Percentiles rank a stretch among this genome's conserved stretches.
These are phyloP conservation scores for Brassica incana DNA, from an alignment of 345 rosid species.

Conservation along the genomic window DNA sequence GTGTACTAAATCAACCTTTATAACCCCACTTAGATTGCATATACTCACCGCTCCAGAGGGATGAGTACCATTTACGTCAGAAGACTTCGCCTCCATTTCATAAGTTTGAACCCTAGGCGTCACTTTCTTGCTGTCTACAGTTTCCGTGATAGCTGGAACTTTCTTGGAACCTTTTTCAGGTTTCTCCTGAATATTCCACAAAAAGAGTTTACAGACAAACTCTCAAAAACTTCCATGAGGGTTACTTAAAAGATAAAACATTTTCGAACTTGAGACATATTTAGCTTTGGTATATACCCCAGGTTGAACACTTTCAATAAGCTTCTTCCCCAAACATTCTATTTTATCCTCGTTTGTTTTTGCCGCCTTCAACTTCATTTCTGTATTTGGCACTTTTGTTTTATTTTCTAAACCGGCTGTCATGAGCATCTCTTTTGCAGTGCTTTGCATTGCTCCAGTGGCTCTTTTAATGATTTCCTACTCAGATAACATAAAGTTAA, in stretches of 20 bases:
- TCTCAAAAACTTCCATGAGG: neutral
- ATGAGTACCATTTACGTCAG: slow-evolving; percentile 27
- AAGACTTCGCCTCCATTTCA: slow-evolving; percentile 30
- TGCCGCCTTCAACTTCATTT: slow-evolving; percentile 12
- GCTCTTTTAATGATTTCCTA: slow-evolving; percentile 67
- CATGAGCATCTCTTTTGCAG: slow-evolving; percentile 47
- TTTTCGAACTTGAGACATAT: too few species aligned
- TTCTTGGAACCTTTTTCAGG: slow-evolving; percentile 37
- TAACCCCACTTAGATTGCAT: neutral
- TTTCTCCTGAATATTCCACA: slow-evolving; percentile 43
- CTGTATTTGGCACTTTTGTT: slow-evolving; percentile 3
- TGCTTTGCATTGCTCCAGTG: slow-evolving; percentile 54
- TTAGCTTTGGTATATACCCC: slow-evolving; percentile 43
- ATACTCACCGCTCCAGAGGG: slow-evolving; percentile 35
- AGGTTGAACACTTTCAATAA: slow-evolving; percentile 43
- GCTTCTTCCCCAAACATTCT: slow-evolving; percentile 38
- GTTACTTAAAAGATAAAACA: too few species aligned
- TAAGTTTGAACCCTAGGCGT: slow-evolving; percentile 35
- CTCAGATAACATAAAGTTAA: neutral
- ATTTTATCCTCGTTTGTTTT: slow-evolving; percentile 37
- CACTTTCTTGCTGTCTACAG: slow-evolving; percentile 40
- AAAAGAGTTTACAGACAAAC: neutral
- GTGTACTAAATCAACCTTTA: neutral
- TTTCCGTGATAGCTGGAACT: slow-evolving; percentile 41
- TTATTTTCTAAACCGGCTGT: slow-evolving; percentile 45